Conservation (phyloP, 495 filamentous ascomycete genomes). For the Penicillium subrubescens region DNA sequence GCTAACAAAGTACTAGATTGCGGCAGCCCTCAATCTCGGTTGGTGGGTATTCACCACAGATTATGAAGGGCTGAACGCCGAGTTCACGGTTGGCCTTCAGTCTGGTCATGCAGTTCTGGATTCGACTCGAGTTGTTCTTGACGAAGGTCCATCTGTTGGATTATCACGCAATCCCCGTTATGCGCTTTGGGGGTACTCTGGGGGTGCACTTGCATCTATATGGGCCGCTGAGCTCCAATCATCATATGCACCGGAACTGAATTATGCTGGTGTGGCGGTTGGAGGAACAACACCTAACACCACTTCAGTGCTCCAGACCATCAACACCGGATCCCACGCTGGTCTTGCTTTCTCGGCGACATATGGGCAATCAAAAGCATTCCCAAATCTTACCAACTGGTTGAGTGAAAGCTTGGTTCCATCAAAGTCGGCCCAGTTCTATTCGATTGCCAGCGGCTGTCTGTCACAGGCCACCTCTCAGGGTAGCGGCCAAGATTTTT, state of each 20-base stretch:
- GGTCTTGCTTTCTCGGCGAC: conserved; percentile 16
- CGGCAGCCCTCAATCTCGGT: conserved; percentile 22
- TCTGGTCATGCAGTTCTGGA: conserved; percentile 24
- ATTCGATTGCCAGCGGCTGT: conserved; percentile 6
- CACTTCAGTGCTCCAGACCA: conserved; percentile 14
- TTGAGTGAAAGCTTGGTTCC: conserved; percentile 6
- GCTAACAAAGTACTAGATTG: conserved; percentile 13
- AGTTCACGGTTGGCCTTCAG: conserved; percentile 19
- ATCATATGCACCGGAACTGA: conserved; percentile 53
- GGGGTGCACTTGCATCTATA: conserved; percentile 48
- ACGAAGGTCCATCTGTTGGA: conserved; percentile 1
- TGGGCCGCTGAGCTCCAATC: conserved; percentile 51
- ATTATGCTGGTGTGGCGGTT: conserved; percentile 43
- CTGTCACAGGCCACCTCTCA: neutral
- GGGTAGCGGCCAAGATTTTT: conserved; percentile 12
- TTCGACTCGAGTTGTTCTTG: conserved; percentile 20
- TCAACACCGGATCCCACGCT: conserved; percentile 12
- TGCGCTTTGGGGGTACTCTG: conserved; percentile 57
- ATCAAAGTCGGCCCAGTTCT: conserved; percentile 7
- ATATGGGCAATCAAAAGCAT: conserved; percentile 20
- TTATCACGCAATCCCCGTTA: conserved; percentile 7
- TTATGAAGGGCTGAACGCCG: conserved; percentile 27
- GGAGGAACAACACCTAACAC: conserved; percentile 40
- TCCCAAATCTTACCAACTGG: conserved; percentile 15
- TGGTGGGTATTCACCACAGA: conserved; percentile 28